Evolutionary conservation across 257 asterid species (phyloP).

Genomic region (Solanum neorickii): DNA sequence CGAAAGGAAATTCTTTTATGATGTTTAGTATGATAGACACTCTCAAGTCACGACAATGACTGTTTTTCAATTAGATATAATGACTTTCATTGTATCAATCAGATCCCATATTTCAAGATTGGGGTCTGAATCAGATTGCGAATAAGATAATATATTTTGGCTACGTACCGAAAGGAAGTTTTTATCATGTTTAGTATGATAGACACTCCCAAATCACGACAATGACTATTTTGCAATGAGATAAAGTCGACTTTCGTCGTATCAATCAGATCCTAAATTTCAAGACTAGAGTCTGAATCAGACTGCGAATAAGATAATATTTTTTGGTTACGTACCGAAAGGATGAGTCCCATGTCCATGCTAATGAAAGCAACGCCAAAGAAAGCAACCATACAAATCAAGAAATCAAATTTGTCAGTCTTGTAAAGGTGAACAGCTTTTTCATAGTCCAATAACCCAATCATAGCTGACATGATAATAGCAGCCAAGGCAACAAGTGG

Average conservation of each 20-base stretch:
- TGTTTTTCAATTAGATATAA: too few species aligned
- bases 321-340: conserved; percentile 32
- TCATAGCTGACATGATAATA: conserved; percentile 82
- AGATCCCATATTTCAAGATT: too few species aligned
- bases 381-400: conserved; percentile 66
- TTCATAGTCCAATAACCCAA: conserved; percentile 60
- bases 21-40: too few species aligned
- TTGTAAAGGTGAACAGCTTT: conserved; percentile 55
- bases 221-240: too few species aligned
- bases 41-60: too few species aligned
- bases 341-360: conserved; percentile 78
- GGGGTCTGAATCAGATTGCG: fast-evolving
- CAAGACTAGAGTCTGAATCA: fast-evolving
- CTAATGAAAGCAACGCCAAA: conserved; percentile 76
- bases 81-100: not conserved
- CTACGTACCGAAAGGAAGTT: conserved; percentile 43
- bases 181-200: too few species aligned
- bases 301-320: not conserved
- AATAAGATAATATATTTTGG: not conserved
- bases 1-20: too few species aligned
- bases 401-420: conserved; percentile 78
- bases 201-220: too few species aligned
- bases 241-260: not conserved
- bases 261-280: too few species aligned
- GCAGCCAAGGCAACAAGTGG: conserved; percentile 86